Base-by-base conservation (phyloP, 257 asterid genomes). In the Solanum neorickii region DNA sequence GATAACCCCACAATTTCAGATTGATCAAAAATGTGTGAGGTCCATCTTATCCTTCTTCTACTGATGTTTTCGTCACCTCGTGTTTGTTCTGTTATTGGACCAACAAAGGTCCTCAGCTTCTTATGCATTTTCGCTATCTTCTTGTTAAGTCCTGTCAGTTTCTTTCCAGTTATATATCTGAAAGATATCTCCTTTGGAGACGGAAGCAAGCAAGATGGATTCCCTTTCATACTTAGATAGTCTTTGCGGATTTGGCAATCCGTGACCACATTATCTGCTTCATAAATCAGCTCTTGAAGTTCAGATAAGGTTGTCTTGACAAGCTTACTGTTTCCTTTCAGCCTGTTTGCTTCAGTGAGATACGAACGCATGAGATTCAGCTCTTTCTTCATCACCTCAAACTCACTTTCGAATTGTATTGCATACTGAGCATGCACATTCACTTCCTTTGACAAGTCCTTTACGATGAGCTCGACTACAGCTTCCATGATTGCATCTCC, bases 1-100 rank as follows among this genome's bases (percentile, higher is more conserved):
- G 56, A 27, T 42, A 86, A 83, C 21, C 89, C 92, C 25, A 90
- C 90, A 29, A 86, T 76, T 78, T 90, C 90, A n/a, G 89, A 76
- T 75, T 68, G 83, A 20, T 56, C 10, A 33, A 31, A 76, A 76
- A 69, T 66, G 21, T 72, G 87, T 8, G 90, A 75, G 20, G 86
- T 87, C 87, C 88, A 59, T 41, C 88, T 83, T 9, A 20, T 88
- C 14, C 23, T 39, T 33, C 23, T 39, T 33, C 33, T 62, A 9
- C 62, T 5, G 7, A 18, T 42, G 59, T 29, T 68, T n/a, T 8
- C 65, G 9, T 60, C 77, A 20, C 68, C 16, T 13, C 52, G 25
- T 15, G 37, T 2, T 46, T 47, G 27, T 35, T 25, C 73, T 10
- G 70, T 29, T 20, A 62, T 75, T 52, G 86, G 82, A 12, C 37